Evolutionary conservation across 2,329 filamentous ascomycete genomes (phyloP).

Genomic region (Beauveria sp.): DNA sequence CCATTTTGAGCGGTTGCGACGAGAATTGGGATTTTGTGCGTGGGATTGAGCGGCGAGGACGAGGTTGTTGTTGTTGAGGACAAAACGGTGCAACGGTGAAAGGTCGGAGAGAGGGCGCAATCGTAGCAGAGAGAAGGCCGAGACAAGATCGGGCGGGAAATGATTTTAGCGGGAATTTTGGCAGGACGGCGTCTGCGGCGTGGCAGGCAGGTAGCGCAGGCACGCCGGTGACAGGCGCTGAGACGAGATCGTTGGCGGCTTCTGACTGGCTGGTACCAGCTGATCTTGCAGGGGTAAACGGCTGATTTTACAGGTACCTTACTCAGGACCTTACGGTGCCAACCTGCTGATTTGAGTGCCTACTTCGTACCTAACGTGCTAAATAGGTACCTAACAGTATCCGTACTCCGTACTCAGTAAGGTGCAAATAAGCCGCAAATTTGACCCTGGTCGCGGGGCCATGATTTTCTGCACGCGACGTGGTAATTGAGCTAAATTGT

Average conservation of each 20-base stretch:
- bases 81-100: conserved; percentile 1
- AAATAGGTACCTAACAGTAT: not conserved
- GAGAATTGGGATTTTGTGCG: not conserved
- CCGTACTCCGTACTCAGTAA: not conserved
- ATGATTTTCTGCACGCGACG: not conserved
- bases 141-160: conserved; percentile 2
- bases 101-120: conserved; percentile 10
- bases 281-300: too few species aligned
- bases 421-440: not conserved
- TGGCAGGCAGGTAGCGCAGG: not conserved
- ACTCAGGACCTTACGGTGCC: too few species aligned
- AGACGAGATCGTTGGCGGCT: not conserved
- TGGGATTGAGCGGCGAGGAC: not conserved
- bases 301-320: too few species aligned
- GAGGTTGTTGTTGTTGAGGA: not conserved
- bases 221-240: not conserved
- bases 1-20: conserved; percentile 42
- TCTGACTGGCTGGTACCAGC: not conserved
- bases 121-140: not conserved
- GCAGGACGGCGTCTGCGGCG: not conserved
- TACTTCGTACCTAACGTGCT: not conserved
- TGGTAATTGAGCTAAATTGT: not conserved
- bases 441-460: not conserved
- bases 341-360: not conserved
- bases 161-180: conserved; percentile 4